Percentiles rank a stretch among this genome's conserved stretches.
These are phyloP conservation scores for Diplosphaera chodatii DNA, from an alignment of 139 green algal species.

Conservation along the genomic window DNA sequence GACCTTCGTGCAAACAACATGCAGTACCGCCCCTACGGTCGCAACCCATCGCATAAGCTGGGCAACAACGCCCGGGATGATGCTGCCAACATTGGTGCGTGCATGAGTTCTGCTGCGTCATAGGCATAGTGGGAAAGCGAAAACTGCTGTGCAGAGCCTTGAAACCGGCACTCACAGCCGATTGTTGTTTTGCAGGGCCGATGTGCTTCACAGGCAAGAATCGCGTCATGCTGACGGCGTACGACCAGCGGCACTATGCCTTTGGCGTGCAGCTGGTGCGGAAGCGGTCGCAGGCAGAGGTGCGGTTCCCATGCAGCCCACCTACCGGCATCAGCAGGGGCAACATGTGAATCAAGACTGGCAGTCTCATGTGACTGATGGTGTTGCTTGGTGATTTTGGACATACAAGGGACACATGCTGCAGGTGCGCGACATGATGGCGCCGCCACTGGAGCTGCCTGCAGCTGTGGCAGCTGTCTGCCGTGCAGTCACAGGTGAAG, in stretches of 20 bases:
- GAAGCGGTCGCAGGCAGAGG: conserved; percentile 27
- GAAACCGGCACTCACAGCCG: too few species aligned
- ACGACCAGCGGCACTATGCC: conserved; percentile 27
- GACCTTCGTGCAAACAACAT: conserved; percentile 50
- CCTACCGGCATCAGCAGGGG: too few species aligned
- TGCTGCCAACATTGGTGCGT: conserved; percentile 41
- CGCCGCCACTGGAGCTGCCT: conserved; percentile 26
- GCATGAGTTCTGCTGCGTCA: too few species aligned
- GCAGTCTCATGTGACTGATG: too few species aligned
- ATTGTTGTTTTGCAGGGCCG: conserved; percentile 14
- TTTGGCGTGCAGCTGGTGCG: conserved; percentile 41
- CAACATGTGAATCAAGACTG: too few species aligned
- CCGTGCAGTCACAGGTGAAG: not conserved
- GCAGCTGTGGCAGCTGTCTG: not conserved
- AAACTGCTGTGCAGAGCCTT: too few species aligned
- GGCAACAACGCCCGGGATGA: conserved; percentile 72
- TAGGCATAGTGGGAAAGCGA: too few species aligned
- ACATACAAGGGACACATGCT: too few species aligned
- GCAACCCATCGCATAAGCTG: conserved; percentile 44
- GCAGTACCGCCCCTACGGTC: conserved; percentile 31
- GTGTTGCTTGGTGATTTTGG: too few species aligned
- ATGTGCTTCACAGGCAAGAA: conserved; percentile 18
- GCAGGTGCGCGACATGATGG: conserved; percentile 61
- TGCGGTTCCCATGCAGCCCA: not conserved
- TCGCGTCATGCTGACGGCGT: conserved; percentile 17